Evolutionary conservation across 1,139 yeast species (phyloP), one percentile per base, ranked within the genome.

Genomic region (Taiozyma sp.): DNA sequence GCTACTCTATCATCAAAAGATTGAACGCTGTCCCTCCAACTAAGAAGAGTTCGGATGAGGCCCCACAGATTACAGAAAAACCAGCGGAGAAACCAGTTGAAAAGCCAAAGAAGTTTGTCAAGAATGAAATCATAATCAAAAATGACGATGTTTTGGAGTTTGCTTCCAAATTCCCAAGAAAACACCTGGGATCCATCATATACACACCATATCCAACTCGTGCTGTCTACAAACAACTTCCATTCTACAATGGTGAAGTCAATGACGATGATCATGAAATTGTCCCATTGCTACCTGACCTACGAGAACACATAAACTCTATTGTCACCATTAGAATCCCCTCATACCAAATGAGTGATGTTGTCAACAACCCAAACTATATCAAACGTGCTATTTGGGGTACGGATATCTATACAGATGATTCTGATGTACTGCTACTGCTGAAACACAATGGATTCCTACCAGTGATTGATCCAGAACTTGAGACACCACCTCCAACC

Each of bases 321-420:
- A 70, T 83, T 4, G 64, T 88, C 29, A 87, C 87, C 54, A 74
- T 88, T 30, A 76, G 84, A 51, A 77, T 88, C n/a, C 85, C 93
- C 1, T 72, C 73, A 44, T 63, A 74, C 49, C 57, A 61, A 8
- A 57, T 72, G 4, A 51, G 56, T 12, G 57, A 60, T 42, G 34
- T 57, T n/a, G 52, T 51, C 38, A 62, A 63, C 51, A 64, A 62
- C 48, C 52, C 56, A 28, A 74, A 76, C 51, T 69, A 69, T n/a
- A 65, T 64, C 41, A 74, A 79, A 54, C 72, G 96, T 43, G 79
- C 80, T 51, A 63, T 91, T 2, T 93, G 98, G 98, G 99, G 99
- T 3, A 89, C 96, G 0, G 91, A 86, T 49, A 74, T 93, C 3
- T 93, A 92, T 67, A 88, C 97, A 1, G 98, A 93, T 67, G 99